phyloP scores from a whole-genome alignment of 1,139 yeast species.

The Candida sp. region DNA sequence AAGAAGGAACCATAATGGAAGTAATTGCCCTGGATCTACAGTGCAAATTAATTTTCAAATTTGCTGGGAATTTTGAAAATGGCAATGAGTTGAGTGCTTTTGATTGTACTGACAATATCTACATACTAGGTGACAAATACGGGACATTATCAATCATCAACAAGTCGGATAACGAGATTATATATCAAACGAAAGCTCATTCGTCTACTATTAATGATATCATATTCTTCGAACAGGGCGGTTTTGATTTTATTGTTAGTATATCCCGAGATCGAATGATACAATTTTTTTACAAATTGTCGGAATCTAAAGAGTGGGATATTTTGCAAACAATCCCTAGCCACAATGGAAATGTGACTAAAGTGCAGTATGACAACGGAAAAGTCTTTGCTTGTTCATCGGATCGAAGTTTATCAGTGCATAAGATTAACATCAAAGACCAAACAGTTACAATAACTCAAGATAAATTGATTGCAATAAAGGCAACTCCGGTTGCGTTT shows the following conservation, averaged over 20 bases:
- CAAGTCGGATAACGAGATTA: conserved; percentile 8
- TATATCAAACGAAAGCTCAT: conserved; percentile 40
- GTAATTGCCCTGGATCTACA: conserved; percentile 12
- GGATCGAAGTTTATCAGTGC: conserved; percentile 57
- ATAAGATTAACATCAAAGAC: conserved; percentile 25
- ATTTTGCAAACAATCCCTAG: conserved; percentile 53
- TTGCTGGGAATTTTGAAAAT: conserved; percentile 23
- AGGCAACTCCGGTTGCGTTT: conserved; percentile 45
- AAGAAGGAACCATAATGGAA: conserved; percentile 31
- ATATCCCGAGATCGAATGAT: conserved; percentile 63
- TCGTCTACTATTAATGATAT: conserved; percentile 48
- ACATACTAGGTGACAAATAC: conserved; percentile 45
- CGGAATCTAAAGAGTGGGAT: conserved; percentile 35
- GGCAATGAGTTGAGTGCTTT: conserved; percentile 24
- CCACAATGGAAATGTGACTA: conserved; percentile 54
- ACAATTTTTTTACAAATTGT: conserved; percentile 40
- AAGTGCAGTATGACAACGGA: conserved; percentile 25
- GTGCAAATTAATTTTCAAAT: conserved; percentile 8
- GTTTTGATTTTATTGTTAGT: conserved; percentile 29
- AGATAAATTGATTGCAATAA: conserved; percentile 47
- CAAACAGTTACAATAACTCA: conserved; percentile 18
- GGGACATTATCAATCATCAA: conserved; percentile 34
- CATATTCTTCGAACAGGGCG: conserved; percentile 21
- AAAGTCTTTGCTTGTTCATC: conserved; percentile 52
- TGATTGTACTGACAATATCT: conserved; percentile 17